These are phyloP conservation scores for Boletus reticulatus DNA, from an alignment of 768 basidiomycete species.

Conservation along the genomic window DNA sequence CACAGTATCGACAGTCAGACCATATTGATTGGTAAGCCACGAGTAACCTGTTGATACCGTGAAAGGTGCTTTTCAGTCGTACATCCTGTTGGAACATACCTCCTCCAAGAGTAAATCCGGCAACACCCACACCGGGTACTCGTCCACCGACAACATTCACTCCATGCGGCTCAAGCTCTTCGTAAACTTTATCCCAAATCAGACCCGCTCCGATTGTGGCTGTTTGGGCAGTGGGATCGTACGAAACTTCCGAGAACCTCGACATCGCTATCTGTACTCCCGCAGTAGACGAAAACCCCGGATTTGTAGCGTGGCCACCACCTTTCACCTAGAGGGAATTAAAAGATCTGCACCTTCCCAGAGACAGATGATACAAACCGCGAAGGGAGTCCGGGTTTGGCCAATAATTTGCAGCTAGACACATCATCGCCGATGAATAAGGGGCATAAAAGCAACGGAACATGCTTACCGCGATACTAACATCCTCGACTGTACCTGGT, in stretches of 20 bases:
- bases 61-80: not conserved
- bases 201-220: constrained; percentile 41
- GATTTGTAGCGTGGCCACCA: constrained; percentile 56
- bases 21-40: constrained; percentile 60
- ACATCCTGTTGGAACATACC: constrained; percentile 25
- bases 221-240: constrained; percentile 38
- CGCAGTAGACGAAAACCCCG: constrained; percentile 54
- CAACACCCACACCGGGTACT: constrained; percentile 56
- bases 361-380: constrained; percentile 11
- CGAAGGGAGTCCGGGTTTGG: constrained; percentile 37
- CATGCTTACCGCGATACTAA: constrained; percentile 43
- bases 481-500: constrained; percentile 51
- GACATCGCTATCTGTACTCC: constrained; percentile 59
- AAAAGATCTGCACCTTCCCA: too few species aligned
- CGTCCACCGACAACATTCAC: constrained; percentile 59
- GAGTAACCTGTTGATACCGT: constrained; percentile 14
- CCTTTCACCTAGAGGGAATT: constrained; percentile 48
- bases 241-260: constrained; percentile 42
- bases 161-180: constrained; percentile 40
- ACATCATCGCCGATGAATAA: not conserved
- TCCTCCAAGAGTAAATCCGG: constrained; percentile 57
- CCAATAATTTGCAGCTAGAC: constrained; percentile 32
- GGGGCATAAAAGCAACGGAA: too few species aligned
- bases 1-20: constrained; percentile 56
- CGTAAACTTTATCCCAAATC: constrained; percentile 68